Evolutionary conservation across 2,329 filamentous ascomycete genomes (phyloP), one percentile per base, ranked within the genome.

Genomic region (Mariannaea sp.): DNA sequence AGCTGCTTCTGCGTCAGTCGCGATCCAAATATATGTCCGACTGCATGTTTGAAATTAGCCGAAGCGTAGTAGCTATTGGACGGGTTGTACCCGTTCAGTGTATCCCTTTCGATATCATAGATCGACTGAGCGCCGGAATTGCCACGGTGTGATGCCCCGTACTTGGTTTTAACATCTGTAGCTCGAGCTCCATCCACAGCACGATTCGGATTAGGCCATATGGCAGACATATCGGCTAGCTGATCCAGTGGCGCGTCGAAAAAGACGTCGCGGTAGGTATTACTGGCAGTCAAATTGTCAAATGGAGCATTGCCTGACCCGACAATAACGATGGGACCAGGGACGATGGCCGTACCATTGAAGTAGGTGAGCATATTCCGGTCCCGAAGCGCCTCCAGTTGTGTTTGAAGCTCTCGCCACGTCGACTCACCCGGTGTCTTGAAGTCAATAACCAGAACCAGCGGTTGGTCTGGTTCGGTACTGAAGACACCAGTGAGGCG

Each of bases 351-450:
- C 10, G 33, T 36, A 20, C 33, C 33, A 36, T 36, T 36, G 33
- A 36, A 36, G 33, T 36, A 36, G 33, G 33, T 36, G 33, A 36
- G 33, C 33, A 36, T 36, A 20, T 36, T 36, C 33, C 33, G 33
- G n/a, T 36, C 33, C 33, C 33, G 33, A n/a, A 36, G 33, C 33
- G 33, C 13, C 33, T 14, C 19, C 6, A 36, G 33, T 36, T 36
- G 33, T 16, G 33, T 20, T 8, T 36, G 33, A 36, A 36, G 33
- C 33, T 20, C 33, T 36, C 16, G 33, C 33, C 33, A 36, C 33
- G 19, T n/a, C 33, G 33, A 16, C 33, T 36, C 33, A 36, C 33
- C 33, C 16, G 33, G 33, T 17, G 33, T 36, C 19, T 36, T 36
- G 33, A 36, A 36, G 33, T 36, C 33, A 16, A 36, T 36, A 16